Evolutionary conservation across 257 asterid genomes (phyloP), one percentile per base, ranked within the genome.

Genomic region (Fraxinus anomala): DNA sequence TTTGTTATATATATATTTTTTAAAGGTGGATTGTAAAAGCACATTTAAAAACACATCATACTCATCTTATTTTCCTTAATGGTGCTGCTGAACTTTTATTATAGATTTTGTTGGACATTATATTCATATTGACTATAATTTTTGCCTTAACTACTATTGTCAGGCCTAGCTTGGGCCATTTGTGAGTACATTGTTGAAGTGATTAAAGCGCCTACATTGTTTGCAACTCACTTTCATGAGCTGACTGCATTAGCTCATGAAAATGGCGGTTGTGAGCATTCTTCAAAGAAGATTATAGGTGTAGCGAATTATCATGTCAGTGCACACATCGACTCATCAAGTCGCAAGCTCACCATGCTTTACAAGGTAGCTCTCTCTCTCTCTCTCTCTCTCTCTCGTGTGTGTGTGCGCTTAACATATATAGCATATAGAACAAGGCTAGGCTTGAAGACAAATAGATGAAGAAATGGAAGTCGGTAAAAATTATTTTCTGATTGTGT

Each of bases 221-320:
- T 93, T 86, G 99, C 99, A 77, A 95, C 98, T 80, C 99, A 95
- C 87, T 95, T 95, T 83, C 99, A 95, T 83, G 99, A 95, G 91
- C 85, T 95, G 86, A 95, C 97, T 82, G 96, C 92, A 16, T 86
- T 95, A 82, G 96, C 96, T 86, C 85, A 84, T 83, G 92, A 80
- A 68, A 85, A 82, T 83, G 51, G 80, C 33, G 81, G 82, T 72
- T 74, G 79, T 54, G 90, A 79, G 69, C 86, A 81, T 73, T 77
- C 81, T 75, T 82, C 90, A 21, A 81, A 84, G 75, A 84, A 89
- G 82, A 88, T 82, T 73, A 77, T 74, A 23, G 97, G 96, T 78
- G 83, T 95, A 80, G 92, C 97, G 73, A 95, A 95, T 86, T 93
- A 87, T 85, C 99, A 95, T 72, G 99, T 95, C 83, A 93, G 92